Evolutionary conservation across 495 filamentous ascomycete genomes (phyloP).

Genomic region (Talaromyces borbonicus): DNA sequence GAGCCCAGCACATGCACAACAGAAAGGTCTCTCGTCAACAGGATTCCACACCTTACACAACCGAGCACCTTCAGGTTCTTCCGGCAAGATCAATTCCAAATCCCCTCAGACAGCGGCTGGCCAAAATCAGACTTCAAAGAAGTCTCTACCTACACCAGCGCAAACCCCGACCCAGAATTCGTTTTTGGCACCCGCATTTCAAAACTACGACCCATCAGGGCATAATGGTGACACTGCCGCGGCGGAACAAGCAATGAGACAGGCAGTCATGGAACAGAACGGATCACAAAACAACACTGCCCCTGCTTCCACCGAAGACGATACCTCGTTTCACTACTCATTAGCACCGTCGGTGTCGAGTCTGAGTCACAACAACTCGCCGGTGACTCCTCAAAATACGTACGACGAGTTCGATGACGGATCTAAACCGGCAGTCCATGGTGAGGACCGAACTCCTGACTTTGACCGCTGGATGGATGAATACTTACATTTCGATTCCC

Average conservation of each 20-base stretch:
- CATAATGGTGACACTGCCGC: constrained; percentile 34
- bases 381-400: constrained; percentile 45
- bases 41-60: constrained; percentile 14
- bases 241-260: constrained; percentile 44
- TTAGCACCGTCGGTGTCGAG: constrained; percentile 46
- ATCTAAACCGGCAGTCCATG: constrained; percentile 33
- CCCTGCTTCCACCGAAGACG: constrained; percentile 25
- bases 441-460: constrained; percentile 39
- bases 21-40: constrained; percentile 19
- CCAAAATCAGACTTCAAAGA: constrained; percentile 22
- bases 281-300: constrained; percentile 24
- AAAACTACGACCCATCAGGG: constrained; percentile 33
- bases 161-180: constrained; percentile 36
- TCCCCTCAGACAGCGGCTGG: constrained; percentile 27
- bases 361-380: constrained; percentile 42
- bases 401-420: constrained; percentile 45
- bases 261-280: constrained; percentile 44
- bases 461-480: constrained; percentile 47
- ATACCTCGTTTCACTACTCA: constrained; percentile 35
- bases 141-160: constrained; percentile 39
- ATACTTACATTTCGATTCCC: constrained; percentile 48
- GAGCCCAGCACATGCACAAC: constrained; percentile 25
- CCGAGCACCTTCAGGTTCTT: constrained; percentile 21
- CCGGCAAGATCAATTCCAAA: constrained; percentile 19
- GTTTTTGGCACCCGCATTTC: constrained; percentile 35